These are phyloP conservation scores for Fusarium beomiforme DNA, from an alignment of 2,329 filamentous ascomycete species.

Conservation along the genomic window DNA sequence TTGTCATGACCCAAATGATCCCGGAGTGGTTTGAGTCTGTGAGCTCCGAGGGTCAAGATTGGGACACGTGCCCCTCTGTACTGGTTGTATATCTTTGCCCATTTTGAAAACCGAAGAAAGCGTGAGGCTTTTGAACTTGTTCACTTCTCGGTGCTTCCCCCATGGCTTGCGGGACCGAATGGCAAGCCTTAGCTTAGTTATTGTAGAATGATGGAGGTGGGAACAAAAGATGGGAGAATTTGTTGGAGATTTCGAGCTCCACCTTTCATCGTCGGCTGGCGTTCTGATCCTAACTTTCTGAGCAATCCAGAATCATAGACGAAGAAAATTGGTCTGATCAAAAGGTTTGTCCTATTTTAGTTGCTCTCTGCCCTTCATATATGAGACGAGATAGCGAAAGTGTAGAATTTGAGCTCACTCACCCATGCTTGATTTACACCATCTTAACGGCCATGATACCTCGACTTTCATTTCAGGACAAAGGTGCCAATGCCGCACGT, in stretches of 20 bases:
- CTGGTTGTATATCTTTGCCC: constrained; percentile 29
- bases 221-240: constrained; percentile 32
- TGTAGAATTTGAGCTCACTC: constrained; percentile 1
- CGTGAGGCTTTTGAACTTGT: constrained; percentile 5
- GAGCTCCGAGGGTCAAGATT: constrained; percentile 19
- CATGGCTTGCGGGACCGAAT: constrained; percentile 3
- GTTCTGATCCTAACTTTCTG: constrained; percentile 4
- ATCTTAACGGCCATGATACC: constrained; percentile 8
- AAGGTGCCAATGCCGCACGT: constrained; percentile 17
- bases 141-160: neutral
- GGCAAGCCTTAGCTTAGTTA: neutral
- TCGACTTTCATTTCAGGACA: constrained; percentile 7
- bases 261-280: constrained; percentile 8
- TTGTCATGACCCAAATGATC: constrained; percentile 4
- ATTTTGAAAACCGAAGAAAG: constrained; percentile 9
- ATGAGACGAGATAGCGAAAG: neutral
- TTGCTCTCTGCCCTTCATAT: neutral
- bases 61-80: constrained; percentile 42
- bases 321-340: constrained; percentile 27
- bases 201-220: constrained; percentile 27
- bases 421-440: constrained; percentile 22
- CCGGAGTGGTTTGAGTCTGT: constrained; percentile 5
- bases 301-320: neutral
- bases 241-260: constrained; percentile 29
- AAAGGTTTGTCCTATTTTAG: constrained; percentile 8